Evolutionary conservation across 805 yeast genomes (phyloP).

Genomic region (Yamadazyma akitaensis): DNA sequence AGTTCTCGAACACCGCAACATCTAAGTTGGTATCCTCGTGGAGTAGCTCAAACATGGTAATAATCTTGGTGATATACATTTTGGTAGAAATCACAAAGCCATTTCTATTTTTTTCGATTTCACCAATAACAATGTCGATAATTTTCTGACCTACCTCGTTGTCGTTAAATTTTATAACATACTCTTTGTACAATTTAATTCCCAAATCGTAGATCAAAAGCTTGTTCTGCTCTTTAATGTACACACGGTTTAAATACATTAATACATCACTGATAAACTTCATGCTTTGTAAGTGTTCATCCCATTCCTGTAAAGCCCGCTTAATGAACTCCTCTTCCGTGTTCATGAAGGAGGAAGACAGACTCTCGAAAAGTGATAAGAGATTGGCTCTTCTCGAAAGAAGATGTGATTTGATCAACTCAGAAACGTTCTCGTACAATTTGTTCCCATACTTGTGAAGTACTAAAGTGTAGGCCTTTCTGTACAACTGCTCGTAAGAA

Average conservation of each 20-base stretch:
- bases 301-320: constrained; percentile 52
- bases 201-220: constrained; percentile 74
- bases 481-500: constrained; percentile 78
- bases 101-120: constrained; percentile 52
- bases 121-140: constrained; percentile 48
- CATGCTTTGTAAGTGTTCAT: constrained; percentile 68
- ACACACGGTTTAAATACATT: constrained; percentile 84
- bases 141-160: constrained; percentile 51
- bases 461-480: constrained; percentile 75
- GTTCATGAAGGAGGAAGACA: not conserved
- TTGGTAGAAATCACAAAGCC: constrained; percentile 53
- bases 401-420: constrained; percentile 47
- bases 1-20: constrained; percentile 49
- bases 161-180: constrained; percentile 48
- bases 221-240: constrained; percentile 64
- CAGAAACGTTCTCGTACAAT: constrained; percentile 59
- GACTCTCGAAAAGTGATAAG: constrained; percentile 15
- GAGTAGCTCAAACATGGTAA: constrained; percentile 70
- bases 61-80: constrained; percentile 54
- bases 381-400: constrained; percentile 18
- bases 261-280: constrained; percentile 78
- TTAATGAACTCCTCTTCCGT: constrained; percentile 33
- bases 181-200: constrained; percentile 59
- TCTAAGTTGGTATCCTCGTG: constrained; percentile 33
- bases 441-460: constrained; percentile 63